Evolutionary conservation across 2,329 filamentous ascomycete genomes (phyloP).

Genomic region (Fusarium acutatum): DNA sequence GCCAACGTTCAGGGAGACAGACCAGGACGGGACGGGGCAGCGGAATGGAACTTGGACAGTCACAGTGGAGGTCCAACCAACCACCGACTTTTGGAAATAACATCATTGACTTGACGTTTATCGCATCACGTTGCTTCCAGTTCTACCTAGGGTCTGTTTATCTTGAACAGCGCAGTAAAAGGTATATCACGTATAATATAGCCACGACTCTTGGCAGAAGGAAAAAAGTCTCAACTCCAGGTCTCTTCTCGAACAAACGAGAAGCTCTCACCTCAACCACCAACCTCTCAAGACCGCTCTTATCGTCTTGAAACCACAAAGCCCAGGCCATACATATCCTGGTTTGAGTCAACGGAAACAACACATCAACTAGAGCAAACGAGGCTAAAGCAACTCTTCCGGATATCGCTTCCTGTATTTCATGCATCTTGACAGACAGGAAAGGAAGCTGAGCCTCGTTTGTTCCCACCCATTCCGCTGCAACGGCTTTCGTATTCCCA

Average conservation of each 20-base stretch:
- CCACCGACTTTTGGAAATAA: constrained; percentile 22
- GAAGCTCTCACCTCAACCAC: background rate
- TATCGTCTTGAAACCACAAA: constrained; percentile 18
- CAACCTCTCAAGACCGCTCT: background rate
- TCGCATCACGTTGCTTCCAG: constrained; percentile 5
- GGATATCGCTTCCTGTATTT: constrained; percentile 23
- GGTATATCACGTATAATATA: background rate
- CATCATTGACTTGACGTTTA: constrained; percentile 6
- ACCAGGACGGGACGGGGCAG: background rate
- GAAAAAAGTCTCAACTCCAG: background rate
- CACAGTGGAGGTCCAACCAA: constrained; percentile 19
- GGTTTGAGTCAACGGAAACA: constrained; percentile 27
- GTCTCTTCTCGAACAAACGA: background rate
- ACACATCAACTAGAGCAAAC: constrained; percentile 4
- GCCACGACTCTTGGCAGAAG: background rate
- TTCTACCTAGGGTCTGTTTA: background rate
- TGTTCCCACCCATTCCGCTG: constrained; percentile 28
- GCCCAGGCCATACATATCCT: constrained; percentile 29
- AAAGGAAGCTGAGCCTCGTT: constrained; percentile 18
- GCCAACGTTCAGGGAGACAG: constrained; percentile 15
- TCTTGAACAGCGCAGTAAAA: background rate
- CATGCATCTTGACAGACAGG: background rate
- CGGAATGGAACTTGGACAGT: background rate
- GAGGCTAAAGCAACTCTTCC: background rate
- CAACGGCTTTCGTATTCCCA: constrained; percentile 31